Evolutionary conservation across 768 basidiomycete species (phyloP).

Genomic region (Phylloporus arenicola): DNA sequence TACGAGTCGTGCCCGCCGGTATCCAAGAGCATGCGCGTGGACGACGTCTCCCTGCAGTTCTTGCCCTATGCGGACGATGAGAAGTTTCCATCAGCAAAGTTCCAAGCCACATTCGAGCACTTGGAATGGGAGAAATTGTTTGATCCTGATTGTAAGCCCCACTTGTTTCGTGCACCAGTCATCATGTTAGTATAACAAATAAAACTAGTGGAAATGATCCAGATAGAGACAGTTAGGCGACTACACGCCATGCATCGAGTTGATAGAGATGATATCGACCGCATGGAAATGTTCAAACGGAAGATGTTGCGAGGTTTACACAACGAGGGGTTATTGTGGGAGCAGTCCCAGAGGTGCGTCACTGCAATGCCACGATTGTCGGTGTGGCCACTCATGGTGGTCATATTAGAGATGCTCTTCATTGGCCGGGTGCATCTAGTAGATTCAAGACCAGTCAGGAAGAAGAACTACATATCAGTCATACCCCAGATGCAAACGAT

Average conservation of each 20-base stretch:
- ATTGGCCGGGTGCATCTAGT: constrained; percentile 31
- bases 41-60: constrained; percentile 23
- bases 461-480: neutral
- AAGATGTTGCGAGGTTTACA: constrained; percentile 17
- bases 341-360: constrained; percentile 37
- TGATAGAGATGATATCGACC: constrained; percentile 34
- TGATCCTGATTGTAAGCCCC: constrained; percentile 46
- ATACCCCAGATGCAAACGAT: constrained; percentile 21
- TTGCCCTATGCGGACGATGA: constrained; percentile 47
- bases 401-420: constrained; percentile 33
- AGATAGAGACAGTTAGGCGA: constrained; percentile 39
- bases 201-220: constrained; percentile 43
- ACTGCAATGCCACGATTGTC: neutral
- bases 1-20: constrained; percentile 48
- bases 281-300: constrained; percentile 21
- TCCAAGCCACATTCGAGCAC: constrained; percentile 23
- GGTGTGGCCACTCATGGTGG: neutral
- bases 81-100: constrained; percentile 28
- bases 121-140: constrained; percentile 37
- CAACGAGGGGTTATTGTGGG: constrained; percentile 39
- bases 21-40: constrained; percentile 27
- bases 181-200: neutral
- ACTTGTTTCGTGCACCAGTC: neutral
- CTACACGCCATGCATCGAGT: constrained; percentile 31
- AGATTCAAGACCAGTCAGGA: neutral